Evolutionary conservation across 495 filamentous ascomycete species (phyloP).

Genomic region (Viridothelium virens): DNA sequence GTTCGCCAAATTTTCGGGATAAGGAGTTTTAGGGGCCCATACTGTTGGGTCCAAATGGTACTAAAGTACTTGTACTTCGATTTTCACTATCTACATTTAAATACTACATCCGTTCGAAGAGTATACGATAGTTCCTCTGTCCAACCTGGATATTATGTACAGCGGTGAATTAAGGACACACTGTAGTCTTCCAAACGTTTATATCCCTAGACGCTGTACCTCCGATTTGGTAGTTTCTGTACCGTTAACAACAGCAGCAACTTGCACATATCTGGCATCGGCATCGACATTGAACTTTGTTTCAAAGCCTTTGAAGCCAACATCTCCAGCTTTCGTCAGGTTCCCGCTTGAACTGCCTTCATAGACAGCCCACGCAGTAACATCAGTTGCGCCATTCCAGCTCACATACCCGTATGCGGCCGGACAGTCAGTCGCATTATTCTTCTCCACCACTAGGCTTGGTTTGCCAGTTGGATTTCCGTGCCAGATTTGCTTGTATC

Average conservation of each 20-base stretch:
- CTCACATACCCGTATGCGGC: constrained; percentile 16
- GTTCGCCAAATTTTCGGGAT: too few relatives aligned
- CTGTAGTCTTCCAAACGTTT: background rate
- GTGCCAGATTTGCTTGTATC: constrained; percentile 21
- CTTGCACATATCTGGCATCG: constrained; percentile 11
- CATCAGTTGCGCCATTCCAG: constrained; percentile 20
- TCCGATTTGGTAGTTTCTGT: background rate
- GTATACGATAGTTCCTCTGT: too few relatives aligned
- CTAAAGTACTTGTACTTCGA: too few relatives aligned
- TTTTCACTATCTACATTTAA: too few relatives aligned
- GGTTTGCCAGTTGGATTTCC: constrained; percentile 17
- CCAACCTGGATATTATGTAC: too few relatives aligned
- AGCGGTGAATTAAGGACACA: too few relatives aligned
- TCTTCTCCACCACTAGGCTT: constrained; percentile 10
- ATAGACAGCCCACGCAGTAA: constrained; percentile 14
- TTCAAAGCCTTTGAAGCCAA: constrained; percentile 16
- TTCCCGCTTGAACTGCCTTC: background rate
- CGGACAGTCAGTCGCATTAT: background rate
- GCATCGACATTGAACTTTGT: constrained; percentile 13
- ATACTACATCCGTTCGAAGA: too few relatives aligned
- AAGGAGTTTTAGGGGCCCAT: too few relatives aligned
- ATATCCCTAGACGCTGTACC: background rate
- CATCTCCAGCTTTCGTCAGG: constrained; percentile 1
- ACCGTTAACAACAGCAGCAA: constrained; percentile 14
- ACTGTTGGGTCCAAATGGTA: too few relatives aligned